These are phyloP conservation scores for Pinus taeda DNA, from an alignment of 75 land plant genomes.

Conservation along the genomic window DNA sequence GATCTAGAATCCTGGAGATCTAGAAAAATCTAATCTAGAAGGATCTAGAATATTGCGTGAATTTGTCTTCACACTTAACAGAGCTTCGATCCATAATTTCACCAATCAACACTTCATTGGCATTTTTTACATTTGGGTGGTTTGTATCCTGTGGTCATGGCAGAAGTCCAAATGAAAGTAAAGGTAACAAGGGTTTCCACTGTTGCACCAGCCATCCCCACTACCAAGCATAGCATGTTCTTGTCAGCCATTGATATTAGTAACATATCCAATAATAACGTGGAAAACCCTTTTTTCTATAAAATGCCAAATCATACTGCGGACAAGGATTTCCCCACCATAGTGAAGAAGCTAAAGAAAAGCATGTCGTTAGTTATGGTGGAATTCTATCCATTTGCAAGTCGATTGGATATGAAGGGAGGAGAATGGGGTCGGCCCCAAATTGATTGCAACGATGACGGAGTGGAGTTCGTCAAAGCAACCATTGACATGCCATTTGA, in stretches of 20 bases:
- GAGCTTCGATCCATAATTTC: too few species aligned
- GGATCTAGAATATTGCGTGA: too few species aligned
- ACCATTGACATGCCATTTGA: not conserved
- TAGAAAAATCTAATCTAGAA: too few species aligned
- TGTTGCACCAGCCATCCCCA: not conserved
- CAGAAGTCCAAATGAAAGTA: not conserved
- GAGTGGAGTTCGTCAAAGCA: not conserved
- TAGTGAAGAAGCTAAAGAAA: slow-evolving; percentile 6
- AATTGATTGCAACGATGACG: slow-evolving; percentile 4
- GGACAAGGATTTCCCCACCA: not conserved
- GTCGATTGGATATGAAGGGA: slow-evolving; percentile 2
- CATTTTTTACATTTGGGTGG: too few species aligned
- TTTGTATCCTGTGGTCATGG: not conserved
- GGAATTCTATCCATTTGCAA: slow-evolving; percentile 13
- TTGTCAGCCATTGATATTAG: slow-evolving; percentile 9
- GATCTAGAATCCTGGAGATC: too few species aligned
- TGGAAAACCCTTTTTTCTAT: slow-evolving; percentile 6
- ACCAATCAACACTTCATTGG: too few species aligned
- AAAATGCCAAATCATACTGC: not conserved
- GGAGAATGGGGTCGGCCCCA: not conserved
- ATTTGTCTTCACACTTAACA: too few species aligned
- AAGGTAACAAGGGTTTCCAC: not conserved
- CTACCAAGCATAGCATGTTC: not conserved
- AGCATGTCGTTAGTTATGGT: slow-evolving; percentile 10
- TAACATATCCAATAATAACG: not conserved